Evolutionary conservation across 768 basidiomycete genomes (phyloP), one percentile per base, ranked within the genome.

Genomic region (Trametopsis cervina): DNA sequence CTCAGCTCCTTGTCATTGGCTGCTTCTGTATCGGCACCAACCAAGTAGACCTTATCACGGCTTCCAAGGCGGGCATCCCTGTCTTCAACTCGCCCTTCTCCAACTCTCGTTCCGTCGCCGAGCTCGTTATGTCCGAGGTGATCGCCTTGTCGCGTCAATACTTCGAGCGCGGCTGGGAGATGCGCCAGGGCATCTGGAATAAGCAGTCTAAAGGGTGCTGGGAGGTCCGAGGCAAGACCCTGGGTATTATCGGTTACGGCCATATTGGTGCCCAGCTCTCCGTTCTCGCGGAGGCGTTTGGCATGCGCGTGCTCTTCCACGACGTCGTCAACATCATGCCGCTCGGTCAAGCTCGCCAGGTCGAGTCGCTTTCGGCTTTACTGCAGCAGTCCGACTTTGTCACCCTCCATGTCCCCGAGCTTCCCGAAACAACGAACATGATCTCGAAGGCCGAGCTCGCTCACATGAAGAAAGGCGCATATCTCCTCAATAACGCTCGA

Each of bases 1-100:
- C 17, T 4, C 60, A 99, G 93, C 85, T 99, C 40, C 77, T 97
- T 11, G 89, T 85, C 60, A 91, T 98, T 54, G 95, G 96, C 10
- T 99, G 96, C 67, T 99, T 99, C 78, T 99, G 96, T 70, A 99
- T 99, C 55, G 96, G 96, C 43, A 94, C 91, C 45, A 98, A 98
- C 68, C 96, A 98, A 67, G 96, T 98, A 55, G 93, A 97, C 63
- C 82, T 99, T 40, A 51, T 63, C 42, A 81, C 86, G 2, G 92
- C 94, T 21, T 81, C 86, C 27, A 79, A 80, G 46, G 81, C 88
- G 44, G 96, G 96, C 50, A 87, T 99, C 55, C 91, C 95, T 23
- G 95, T 99, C 47, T 99, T 99, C 77, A 99, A 99, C 67, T 98
- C 96, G 4, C 96, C 96, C 27, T 95, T 94, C 70, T 94, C 91